phyloP scores from a whole-genome alignment of 306 rosid genomes.

The Heteromeles arbutifolia region DNA sequence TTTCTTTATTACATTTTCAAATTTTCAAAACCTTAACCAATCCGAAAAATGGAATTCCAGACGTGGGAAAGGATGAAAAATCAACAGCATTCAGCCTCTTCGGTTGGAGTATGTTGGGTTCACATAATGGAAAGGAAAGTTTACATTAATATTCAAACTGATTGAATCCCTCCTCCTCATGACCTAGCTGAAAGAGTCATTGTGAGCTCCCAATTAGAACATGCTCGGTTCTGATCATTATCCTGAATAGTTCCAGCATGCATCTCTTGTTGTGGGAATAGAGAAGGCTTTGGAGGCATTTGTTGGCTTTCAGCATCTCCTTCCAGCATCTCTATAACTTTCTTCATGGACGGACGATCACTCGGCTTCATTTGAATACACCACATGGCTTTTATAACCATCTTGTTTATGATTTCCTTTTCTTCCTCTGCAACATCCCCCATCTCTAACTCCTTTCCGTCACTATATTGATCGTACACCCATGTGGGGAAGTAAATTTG shows the following conservation, averaged over 20 bases:
- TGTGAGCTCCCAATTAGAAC: not conserved
- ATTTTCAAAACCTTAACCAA: too few relatives aligned
- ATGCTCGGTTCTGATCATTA: not conserved
- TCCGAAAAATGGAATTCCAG: too few relatives aligned
- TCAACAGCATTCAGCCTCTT: too few relatives aligned
- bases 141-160: too few relatives aligned
- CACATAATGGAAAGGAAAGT: too few relatives aligned
- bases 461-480: not conserved
- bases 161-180: not conserved
- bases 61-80: too few relatives aligned
- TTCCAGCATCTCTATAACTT: not conserved
- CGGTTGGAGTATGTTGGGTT: too few relatives aligned
- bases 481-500: conserved; percentile 1
- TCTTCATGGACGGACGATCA: conserved; percentile 2
- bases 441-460: not conserved
- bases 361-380: conserved; percentile 8
- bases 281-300: not conserved
- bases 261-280: not conserved
- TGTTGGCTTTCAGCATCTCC: not conserved
- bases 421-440: not conserved
- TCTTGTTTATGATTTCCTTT: not conserved
- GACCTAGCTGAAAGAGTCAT: not conserved
- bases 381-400: conserved; percentile 8
- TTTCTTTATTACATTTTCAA: too few relatives aligned
- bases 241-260: too few relatives aligned